Base-by-base conservation (phyloP, 2,329 filamentous ascomycete species). In the Penicillium sp. region DNA sequence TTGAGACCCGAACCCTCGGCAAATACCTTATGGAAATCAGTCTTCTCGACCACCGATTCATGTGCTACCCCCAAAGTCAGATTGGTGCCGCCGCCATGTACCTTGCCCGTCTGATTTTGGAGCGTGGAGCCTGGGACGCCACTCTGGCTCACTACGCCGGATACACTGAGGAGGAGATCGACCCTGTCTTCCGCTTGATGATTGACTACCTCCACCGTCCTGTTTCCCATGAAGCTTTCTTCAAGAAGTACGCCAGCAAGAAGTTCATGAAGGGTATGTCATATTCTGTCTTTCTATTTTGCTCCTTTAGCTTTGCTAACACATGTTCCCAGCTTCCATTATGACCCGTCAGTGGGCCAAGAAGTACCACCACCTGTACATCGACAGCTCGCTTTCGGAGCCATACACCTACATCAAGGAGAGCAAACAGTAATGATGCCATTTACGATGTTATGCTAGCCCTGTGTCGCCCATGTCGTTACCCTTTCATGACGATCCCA, bases 231-330 rank as follows among this genome's bases (percentile, higher is more conserved):
- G 93, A 98, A 74, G 96, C 95, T 37, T 97, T 99, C 83, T 98
- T 97, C 84, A 96, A 96, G 85, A 99, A 99, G 79, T 99, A 99
- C 75, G 95, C 95, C 55, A 96, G 91, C 85, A 99, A 98, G 83
- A 97, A 96, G 79, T 99, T 98, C 79, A 81, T 98, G 69, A 99
- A 99, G 82, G 93, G 93, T 96, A 87, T 79, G 84, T 56, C 27
- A 8, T 4, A 49, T 19, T 22, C 27, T 29, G 16, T 33, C 21
- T 4, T 4, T 13, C 9, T 22, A 5, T 37, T 27, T 19, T 26
- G 10, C 24, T 4, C 3, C 4, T 13, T 26, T 26, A 27, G 10
- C 3, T 51, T 26, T n/a, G 51, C 67, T 73, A 57, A 72, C 72
- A 58, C 54, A 27, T 13, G 26, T 29, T 19, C 4, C 39, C 54